A percentile compares a stretch with the other conserved stretches of the same genome.
Conservation (phyloP, 441 rosid species). For the Arabidopsis lyrata region DNA sequence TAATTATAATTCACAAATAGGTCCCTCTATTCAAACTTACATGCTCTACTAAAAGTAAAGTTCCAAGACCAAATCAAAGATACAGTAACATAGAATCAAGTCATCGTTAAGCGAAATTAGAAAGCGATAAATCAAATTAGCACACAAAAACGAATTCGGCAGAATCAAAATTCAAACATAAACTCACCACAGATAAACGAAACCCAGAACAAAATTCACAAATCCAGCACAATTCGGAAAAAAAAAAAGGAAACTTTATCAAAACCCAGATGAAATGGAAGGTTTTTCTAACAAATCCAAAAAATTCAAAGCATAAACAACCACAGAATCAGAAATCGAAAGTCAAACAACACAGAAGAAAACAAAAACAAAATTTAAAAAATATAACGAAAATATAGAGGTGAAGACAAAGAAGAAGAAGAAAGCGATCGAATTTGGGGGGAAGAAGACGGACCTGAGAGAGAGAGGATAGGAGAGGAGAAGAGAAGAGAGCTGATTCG, state of each 20-base stretch:
- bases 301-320: conserved; percentile 14
- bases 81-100: conserved; percentile 25
- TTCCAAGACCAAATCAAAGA: conserved; percentile 4
- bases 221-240: conserved; percentile 10
- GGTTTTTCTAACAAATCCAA: conserved; percentile 7
- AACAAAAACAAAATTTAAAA: not conserved
- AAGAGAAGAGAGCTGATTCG: conserved; percentile 27
- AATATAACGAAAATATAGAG: not conserved
- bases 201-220: conserved; percentile 1
- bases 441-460: conserved; percentile 44
- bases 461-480: not conserved
- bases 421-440: conserved; percentile 31
- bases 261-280: conserved; percentile 7
- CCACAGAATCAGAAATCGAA: conserved; percentile 22
- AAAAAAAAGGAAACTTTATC: not conserved
- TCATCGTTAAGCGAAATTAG: conserved; percentile 31
- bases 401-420: conserved; percentile 11
- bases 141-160: not conserved
- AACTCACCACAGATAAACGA: conserved; percentile 2
- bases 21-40: conserved; percentile 6
- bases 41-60: conserved; percentile 22
- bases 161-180: conserved; percentile 21
- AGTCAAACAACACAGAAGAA: conserved; percentile 31
- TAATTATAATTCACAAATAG: not conserved
- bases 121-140: not conserved